Percentiles rank a stretch among this genome's conserved stretches.
These are phyloP conservation scores for Ophiostoma sp. DNA, from an alignment of 2,329 filamentous ascomycete genomes.

Conservation along the genomic window DNA sequence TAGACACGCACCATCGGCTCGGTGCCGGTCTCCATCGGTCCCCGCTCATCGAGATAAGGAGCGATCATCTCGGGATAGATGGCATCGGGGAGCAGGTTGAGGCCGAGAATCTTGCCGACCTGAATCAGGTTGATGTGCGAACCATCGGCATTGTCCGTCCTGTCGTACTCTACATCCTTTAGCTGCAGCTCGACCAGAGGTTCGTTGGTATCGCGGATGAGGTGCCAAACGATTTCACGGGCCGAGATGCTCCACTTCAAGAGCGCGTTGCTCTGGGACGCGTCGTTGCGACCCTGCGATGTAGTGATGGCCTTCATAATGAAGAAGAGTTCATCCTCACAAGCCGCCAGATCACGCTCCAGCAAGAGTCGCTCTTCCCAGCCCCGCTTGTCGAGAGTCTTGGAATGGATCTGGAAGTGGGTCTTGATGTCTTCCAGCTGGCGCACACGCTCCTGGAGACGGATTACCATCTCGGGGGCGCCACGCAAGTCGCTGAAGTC, in stretches of 20 bases:
- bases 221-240: slow-evolving; percentile 94
- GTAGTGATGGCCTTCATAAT: slow-evolving; percentile 99
- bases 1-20: slow-evolving; percentile 89
- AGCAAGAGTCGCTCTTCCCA: slow-evolving; percentile 90
- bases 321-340: slow-evolving; percentile 97
- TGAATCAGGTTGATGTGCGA: slow-evolving; percentile 93
- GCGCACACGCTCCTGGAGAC: slow-evolving; percentile 86
- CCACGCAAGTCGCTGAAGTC: slow-evolving; percentile 97
- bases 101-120: slow-evolving; percentile 80
- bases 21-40: slow-evolving; percentile 53
- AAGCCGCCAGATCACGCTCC: slow-evolving; percentile 83
- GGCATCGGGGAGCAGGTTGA: slow-evolving; percentile 86
- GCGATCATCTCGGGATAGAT: slow-evolving; percentile 96
- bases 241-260: slow-evolving; percentile 93
- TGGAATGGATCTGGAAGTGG: slow-evolving; percentile 90
- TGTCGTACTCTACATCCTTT: slow-evolving; percentile 86
- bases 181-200: slow-evolving; percentile 92
- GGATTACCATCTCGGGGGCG: slow-evolving; percentile 87
- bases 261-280: slow-evolving; percentile 72
- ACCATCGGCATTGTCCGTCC: slow-evolving; percentile 94
- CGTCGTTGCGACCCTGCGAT: slow-evolving; percentile 83
- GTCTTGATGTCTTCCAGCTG: slow-evolving; percentile 95
- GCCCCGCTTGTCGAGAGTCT: slow-evolving; percentile 80
- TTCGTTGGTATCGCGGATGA: slow-evolving; percentile 82
- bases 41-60: slow-evolving; percentile 73